Base-by-base conservation (phyloP, 192 early-diverging fungal species). In the Coemansia sp. region DNA sequence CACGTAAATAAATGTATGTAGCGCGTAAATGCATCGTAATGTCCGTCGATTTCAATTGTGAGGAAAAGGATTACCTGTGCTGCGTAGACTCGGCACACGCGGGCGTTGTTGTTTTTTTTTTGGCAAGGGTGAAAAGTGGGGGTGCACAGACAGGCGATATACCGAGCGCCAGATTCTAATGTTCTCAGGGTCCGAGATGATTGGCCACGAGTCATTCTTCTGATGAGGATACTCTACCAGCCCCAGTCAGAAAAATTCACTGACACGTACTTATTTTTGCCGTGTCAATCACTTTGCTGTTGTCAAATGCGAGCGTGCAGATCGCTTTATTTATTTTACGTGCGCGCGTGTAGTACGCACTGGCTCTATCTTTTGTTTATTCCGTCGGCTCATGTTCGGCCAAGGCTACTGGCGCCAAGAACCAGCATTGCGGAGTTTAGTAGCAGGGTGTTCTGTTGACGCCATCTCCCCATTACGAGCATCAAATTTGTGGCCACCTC, bases 211-310 rank as follows among this genome's bases (percentile, higher is more conserved):
- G n/a, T 17, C 35, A n/a, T 11, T 37, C 29, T 36, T 17, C 56
- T 27, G 34, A 59, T 35, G 56, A 59, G 56, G 56, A 59, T 59
- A 59, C 56, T 59, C 56, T 36, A 59, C 56, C 51, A 54, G 51
- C 51, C 51, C 56, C 56, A 59, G 33, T 13, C 35, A 36, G 33
- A 59, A 59, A 3, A 34, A 59, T 33, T 35, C 6, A 59, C 8
- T 59, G 14, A 33, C 56, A 19, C 17, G 1, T n/a, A 21, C 16
- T 36, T 34, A 34, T 34, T 59, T 59, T 35, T 35, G 56, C 56
- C 56, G 56, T 59, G 56, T 36, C 14, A 59, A 59, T 59, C 56
- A 33, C 54, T 17, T 8, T 36, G 56, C 56, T 59, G 56, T 35
- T 36, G 31, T 35, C 56, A 59, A 59, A n/a, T 35, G 33, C 54